phyloP scores from a whole-genome alignment of 129 eudicot species.

The Flaveria trinervia region DNA sequence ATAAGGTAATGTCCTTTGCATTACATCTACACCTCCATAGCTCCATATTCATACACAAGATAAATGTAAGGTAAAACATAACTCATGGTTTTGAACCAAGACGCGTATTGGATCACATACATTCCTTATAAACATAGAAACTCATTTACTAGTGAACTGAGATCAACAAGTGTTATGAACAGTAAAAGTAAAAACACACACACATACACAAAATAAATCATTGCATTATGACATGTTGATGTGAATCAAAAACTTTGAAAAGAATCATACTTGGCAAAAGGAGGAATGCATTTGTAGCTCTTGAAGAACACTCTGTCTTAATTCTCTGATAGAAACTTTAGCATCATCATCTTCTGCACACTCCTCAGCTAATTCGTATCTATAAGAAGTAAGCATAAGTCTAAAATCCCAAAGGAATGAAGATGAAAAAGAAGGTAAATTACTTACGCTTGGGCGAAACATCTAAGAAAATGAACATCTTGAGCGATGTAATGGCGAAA shows the following conservation, averaged over 20 bases:
- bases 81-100: too few relatives aligned
- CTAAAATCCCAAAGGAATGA: background rate
- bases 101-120: too few relatives aligned
- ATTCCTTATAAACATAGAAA: too few relatives aligned
- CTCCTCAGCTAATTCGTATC: slow-evolving; percentile 85
- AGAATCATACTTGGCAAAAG: slow-evolving; percentile 55
- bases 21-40: background rate
- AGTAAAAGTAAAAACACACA: too few relatives aligned
- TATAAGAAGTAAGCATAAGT: slow-evolving; percentile 19
- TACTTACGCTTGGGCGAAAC: slow-evolving; percentile 77
- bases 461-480: slow-evolving; percentile 77
- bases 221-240: background rate
- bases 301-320: slow-evolving; percentile 57
- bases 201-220: background rate
- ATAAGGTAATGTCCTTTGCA: background rate
- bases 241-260: background rate
- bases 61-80: background rate
- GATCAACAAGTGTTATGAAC: too few relatives aligned
- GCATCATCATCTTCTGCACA: slow-evolving; percentile 86
- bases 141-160: too few relatives aligned
- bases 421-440: background rate
- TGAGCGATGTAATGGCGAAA: slow-evolving; percentile 82
- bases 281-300: slow-evolving; percentile 82
- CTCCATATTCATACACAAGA: background rate
- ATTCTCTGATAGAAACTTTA: slow-evolving; percentile 54